Base-by-base conservation (phyloP, 1,139 yeast species). In the Pichia sp. region DNA sequence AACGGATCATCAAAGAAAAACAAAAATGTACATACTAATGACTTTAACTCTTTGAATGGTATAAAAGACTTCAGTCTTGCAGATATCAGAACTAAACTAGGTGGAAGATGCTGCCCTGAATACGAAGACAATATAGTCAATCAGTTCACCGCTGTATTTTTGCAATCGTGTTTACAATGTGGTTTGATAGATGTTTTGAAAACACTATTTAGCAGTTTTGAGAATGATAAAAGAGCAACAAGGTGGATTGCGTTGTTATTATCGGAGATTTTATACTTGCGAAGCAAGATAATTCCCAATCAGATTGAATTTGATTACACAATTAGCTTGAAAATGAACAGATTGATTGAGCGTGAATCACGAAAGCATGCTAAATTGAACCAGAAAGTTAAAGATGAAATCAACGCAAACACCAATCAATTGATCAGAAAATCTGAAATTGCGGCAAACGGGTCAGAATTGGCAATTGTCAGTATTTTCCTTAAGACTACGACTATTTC, bases 111-210 rank as follows among this genome's bases (percentile, higher is more conserved):
- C 43, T 50, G 55, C 5, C 67, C 67, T 0, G 69, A 63, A 42
- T 58, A 51, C 8, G 69, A 67, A 47, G 53, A 57, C 23, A 47
- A 65, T 15, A 44, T 67, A 10, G 66, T 79, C 2, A 78, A 81
- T 49, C 96, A 90, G 59, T 86, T 80, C 63, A 75, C 83, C 10
- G 87, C 96, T 0, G 67, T 85, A 10, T 59, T 86, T 8, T 70
- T 85, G 1, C 72, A 74, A 6, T 71, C 83, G 0, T 72, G 89
- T 23, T 69, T 86, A 23, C 73, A 79, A 34, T 79, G 88, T 61
- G 83, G 80, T 4, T 70, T 92, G 1, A 71, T 80, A 3, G 77
- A 77, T 4, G 69, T 75, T 16, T 72, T 93, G 10, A 68, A 77
- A 1, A 62, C 66, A 2, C 68, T 88, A 8, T 78, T 79, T 48